These are phyloP conservation scores for Amoeboaphelidium protococcarum DNA, from an alignment of 371 early-diverging fungal species.

Conservation along the genomic window DNA sequence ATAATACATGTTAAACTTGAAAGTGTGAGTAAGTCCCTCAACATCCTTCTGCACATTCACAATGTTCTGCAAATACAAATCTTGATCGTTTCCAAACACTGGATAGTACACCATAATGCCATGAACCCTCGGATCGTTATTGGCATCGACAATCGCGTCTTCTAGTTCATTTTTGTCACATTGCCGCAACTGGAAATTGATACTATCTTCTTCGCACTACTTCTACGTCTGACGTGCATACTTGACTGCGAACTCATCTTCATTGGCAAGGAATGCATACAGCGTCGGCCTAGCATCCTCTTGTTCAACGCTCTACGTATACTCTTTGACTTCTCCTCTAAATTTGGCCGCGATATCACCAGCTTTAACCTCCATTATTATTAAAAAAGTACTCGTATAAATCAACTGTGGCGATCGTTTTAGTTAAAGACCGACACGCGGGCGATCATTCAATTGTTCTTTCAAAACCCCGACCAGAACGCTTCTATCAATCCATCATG, in stretches of 20 bases:
- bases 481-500: too few species aligned
- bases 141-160: conserved; percentile 53
- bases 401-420: too few species aligned
- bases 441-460: too few species aligned
- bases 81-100: conserved; percentile 68
- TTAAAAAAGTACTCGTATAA: too few species aligned
- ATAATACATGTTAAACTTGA: conserved; percentile 77
- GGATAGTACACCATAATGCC: conserved; percentile 91
- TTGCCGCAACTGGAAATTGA: conserved; percentile 64
- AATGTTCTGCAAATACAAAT: conserved; percentile 69
- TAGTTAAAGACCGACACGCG: too few species aligned
- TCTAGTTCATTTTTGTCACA: conserved; percentile 56
- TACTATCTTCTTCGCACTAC: conserved; percentile 66
- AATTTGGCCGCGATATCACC: too few species aligned
- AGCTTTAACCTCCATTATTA: too few species aligned
- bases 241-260: conserved; percentile 64
- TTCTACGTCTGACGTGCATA: conserved; percentile 74
- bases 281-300: too few species aligned
- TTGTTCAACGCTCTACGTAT: too few species aligned
- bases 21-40: conserved; percentile 78
- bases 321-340: too few species aligned
- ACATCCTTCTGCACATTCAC: conserved; percentile 74
- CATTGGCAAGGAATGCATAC: conserved; percentile 82
- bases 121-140: conserved; percentile 46
- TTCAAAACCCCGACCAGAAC: too few species aligned